These are phyloP conservation scores for Ascoidea rubescens DNA, from an alignment of 805 yeast genomes.

Conservation along the genomic window DNA sequence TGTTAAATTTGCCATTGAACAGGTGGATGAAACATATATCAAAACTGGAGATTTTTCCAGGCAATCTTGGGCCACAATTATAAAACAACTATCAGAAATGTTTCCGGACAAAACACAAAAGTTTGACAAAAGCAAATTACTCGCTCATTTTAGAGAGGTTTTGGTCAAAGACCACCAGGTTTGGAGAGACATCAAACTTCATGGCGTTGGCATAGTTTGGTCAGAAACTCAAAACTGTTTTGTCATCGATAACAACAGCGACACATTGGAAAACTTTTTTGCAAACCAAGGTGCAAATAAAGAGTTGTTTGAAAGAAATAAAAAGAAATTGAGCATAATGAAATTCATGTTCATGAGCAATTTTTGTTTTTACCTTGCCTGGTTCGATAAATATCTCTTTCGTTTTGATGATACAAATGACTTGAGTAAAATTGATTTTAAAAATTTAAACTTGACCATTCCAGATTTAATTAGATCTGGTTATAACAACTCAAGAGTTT, in stretches of 20 bases:
- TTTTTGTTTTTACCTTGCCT: conserved; percentile 4
- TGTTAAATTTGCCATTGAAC: conserved; percentile 5
- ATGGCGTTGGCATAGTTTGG: conserved; percentile 5
- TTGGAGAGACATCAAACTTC: conserved; percentile 6
- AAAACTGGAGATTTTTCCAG: conserved; percentile 3
- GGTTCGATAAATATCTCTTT: conserved; percentile 7
- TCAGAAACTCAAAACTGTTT: conserved; percentile 3
- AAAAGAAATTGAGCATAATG: conserved; percentile 5
- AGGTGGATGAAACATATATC: conserved; percentile 4
- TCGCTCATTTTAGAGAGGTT: conserved; percentile 5
- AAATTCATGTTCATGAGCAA: conserved; percentile 7
- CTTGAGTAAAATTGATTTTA: conserved; percentile 1
- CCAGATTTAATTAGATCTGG: conserved; percentile 1
- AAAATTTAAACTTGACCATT: neutral
- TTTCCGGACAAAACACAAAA: conserved; percentile 4
- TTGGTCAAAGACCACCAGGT: conserved; percentile 6
- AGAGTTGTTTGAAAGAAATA: conserved; percentile 1
- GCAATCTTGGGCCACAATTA: conserved; percentile 2
- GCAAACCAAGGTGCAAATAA: conserved; percentile 1
- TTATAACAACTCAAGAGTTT: conserved; percentile 1
- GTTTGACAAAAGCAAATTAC: conserved; percentile 4
- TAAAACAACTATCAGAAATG: neutral
- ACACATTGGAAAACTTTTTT: conserved; percentile 4
- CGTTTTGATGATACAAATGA: neutral
- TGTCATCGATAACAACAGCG: neutral